A percentile compares a stretch with the other conserved stretches of the same genome.
Conservation (phyloP, 2,329 filamentous ascomycete species). For the Fusarium equiseti region DNA sequence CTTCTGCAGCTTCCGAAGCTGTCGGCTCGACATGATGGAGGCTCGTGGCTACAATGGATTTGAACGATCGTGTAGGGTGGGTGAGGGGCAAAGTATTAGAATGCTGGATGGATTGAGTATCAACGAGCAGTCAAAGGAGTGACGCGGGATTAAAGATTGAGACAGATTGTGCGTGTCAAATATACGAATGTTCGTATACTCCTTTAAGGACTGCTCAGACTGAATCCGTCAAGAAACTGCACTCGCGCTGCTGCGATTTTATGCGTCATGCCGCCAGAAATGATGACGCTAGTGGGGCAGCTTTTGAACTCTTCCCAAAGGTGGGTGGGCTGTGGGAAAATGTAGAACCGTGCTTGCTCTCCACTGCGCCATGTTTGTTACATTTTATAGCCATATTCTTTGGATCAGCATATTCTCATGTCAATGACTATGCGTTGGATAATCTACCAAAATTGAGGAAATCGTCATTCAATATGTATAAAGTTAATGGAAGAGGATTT, state of each 20-base stretch:
- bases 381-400: not conserved
- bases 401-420: not conserved
- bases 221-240: not conserved
- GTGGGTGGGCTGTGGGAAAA: conserved; percentile 7
- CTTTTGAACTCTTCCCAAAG: conserved; percentile 11
- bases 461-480: not conserved
- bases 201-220: not conserved
- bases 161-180: not conserved
- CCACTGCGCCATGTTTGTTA: not conserved
- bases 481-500: not conserved
- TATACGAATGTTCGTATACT: not conserved
- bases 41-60: not conserved
- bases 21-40: conserved; percentile 63
- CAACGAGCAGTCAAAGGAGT: not conserved
- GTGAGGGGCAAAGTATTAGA: conserved; percentile 18
- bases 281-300: conserved; percentile 45
- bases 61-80: conserved; percentile 19
- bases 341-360: not conserved
- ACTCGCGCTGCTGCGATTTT: not conserved
- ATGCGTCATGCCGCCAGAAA: conserved; percentile 41
- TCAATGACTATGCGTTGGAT: not conserved
- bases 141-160: not conserved
- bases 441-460: not conserved
- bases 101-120: not conserved
- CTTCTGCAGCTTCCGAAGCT: conserved; percentile 65